Evolutionary conservation across 192 early-diverging fungal genomes (phyloP).

Genomic region (Backusella australiensis): DNA sequence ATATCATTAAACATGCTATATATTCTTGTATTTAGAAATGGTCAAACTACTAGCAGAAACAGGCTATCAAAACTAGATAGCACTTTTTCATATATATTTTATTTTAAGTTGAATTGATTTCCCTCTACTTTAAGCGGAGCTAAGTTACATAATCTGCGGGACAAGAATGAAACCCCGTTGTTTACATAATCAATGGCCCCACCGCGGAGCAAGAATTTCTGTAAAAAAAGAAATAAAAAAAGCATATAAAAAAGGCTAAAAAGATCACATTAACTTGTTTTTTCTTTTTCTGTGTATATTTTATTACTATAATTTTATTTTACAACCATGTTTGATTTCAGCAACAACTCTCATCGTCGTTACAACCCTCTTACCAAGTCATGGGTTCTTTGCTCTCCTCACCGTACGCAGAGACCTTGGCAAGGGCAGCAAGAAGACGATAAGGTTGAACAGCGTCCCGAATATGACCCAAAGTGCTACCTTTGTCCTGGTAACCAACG

Average conservation of each 20-base stretch:
- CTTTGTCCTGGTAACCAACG: conserved; percentile 84
- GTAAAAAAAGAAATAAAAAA: not conserved
- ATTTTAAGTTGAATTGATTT: not conserved
- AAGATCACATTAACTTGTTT: not conserved
- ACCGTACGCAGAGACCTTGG: conserved; percentile 93
- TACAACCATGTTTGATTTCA: conserved; percentile 45
- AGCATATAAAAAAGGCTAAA: not conserved
- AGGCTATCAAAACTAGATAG: not conserved
- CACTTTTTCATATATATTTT: not conserved
- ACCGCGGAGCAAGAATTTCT: conserved; percentile 13
- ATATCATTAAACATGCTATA: not conserved
- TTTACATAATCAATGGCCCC: conserved; percentile 20
- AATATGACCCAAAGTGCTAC: conserved; percentile 79
- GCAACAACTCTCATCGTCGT: conserved; percentile 73
- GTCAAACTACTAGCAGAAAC: conserved; percentile 7
- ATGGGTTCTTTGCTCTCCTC: conserved; percentile 96
- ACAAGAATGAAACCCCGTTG: not conserved
- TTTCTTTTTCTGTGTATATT: not conserved
- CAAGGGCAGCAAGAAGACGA: conserved; percentile 67
- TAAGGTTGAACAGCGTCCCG: conserved; percentile 40
- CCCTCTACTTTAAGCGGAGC: not conserved
- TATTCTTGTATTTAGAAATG: not conserved
- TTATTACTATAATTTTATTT: not conserved
- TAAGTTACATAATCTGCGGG: not conserved
- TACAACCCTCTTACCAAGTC: conserved; percentile 88